A percentile compares a stretch with the other conserved stretches of the same genome.
These are phyloP conservation scores for Fomitopsis betulina DNA, from an alignment of 1,284 basidiomycete species.

Conservation along the genomic window DNA sequence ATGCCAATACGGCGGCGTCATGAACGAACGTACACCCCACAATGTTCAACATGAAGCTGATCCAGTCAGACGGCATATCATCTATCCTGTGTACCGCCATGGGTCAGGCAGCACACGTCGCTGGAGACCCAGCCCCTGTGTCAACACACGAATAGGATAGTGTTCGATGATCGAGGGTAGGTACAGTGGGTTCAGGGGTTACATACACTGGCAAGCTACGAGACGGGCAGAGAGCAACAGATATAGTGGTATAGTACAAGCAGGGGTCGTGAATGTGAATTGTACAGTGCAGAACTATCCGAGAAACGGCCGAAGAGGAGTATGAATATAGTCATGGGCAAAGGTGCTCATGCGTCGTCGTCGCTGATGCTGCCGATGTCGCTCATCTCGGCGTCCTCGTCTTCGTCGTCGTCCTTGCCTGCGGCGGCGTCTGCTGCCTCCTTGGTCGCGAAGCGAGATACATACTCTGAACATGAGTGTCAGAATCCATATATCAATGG, in stretches of 20 bases:
- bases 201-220: conserved; percentile 2
- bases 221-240: not conserved
- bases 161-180: not conserved
- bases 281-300: conserved; percentile 9
- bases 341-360: conserved; percentile 38
- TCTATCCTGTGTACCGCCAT: too few species aligned
- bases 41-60: not conserved
- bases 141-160: not conserved
- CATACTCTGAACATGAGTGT: conserved; percentile 58
- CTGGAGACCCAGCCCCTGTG: not conserved
- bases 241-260: not conserved
- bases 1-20: conserved; percentile 11
- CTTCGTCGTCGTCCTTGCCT: conserved; percentile 59
- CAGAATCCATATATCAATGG: not conserved
- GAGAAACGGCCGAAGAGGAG: not conserved
- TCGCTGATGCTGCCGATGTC: conserved; percentile 88
- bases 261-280: not conserved
- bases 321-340: not conserved
- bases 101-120: not conserved
- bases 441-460: conserved; percentile 80
- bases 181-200: not conserved
- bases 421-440: conserved; percentile 69
- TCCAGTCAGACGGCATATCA: too few species aligned
- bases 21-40: not conserved
- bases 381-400: conserved; percentile 87